phyloP scores from a whole-genome alignment of 192 early-diverging fungal genomes.

The Podochytrium sp. region DNA sequence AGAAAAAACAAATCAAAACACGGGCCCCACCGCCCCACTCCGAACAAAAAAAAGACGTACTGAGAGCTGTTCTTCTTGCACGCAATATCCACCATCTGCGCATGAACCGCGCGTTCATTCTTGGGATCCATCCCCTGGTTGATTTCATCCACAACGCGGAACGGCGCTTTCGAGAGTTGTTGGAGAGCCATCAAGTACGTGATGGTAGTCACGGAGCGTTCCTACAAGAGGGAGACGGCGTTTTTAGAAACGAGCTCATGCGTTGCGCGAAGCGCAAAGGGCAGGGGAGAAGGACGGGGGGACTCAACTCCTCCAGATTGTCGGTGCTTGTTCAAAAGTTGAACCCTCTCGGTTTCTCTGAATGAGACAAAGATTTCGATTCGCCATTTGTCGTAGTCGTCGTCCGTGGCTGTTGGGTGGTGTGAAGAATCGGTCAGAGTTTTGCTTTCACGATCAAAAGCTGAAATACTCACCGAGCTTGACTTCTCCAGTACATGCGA shows the following conservation, averaged over 20 bases:
- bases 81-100: slow-evolving; percentile 83
- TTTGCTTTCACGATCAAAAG: not conserved
- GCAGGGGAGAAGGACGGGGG: too few species aligned
- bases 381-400: slow-evolving; percentile 91
- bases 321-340: slow-evolving; percentile 82
- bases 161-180: slow-evolving; percentile 82
- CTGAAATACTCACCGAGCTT: slow-evolving; percentile 52
- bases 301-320: slow-evolving; percentile 97
- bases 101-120: slow-evolving; percentile 95
- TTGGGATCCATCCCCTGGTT: slow-evolving; percentile 99
- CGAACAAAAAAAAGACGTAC: slow-evolving; percentile 47
- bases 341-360: slow-evolving; percentile 80
- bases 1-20: slow-evolving; percentile 2
- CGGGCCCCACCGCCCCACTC: too few species aligned
- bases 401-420: slow-evolving; percentile 40
- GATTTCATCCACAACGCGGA: slow-evolving; percentile 99
- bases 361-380: slow-evolving; percentile 96
- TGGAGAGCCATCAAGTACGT: slow-evolving; percentile 95
- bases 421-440: not conserved
- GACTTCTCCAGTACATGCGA: slow-evolving; percentile 82
- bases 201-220: slow-evolving; percentile 94
- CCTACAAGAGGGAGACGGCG: slow-evolving; percentile 60
- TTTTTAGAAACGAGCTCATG: too few species aligned
- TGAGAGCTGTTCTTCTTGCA: slow-evolving; percentile 72
- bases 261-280: too few species aligned